A percentile compares a stretch with the other conserved stretches of the same genome.
Evolutionary conservation across 2,329 filamentous ascomycete species (phyloP).

Genomic region (Xylariaceae sp.): DNA sequence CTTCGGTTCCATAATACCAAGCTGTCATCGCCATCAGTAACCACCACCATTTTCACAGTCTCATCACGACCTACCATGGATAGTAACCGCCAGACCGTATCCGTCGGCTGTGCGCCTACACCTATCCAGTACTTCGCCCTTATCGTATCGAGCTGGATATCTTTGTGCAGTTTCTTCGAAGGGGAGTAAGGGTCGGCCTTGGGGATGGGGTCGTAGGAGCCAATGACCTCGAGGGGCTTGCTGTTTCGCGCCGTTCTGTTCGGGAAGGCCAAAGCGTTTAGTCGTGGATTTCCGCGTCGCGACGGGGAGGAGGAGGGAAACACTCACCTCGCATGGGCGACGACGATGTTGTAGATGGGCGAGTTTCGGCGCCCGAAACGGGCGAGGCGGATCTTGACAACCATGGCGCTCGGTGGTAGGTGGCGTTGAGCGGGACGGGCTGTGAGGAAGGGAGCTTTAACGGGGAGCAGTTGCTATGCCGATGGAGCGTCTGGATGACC

Average conservation of each 20-base stretch:
- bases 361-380: slow-evolving; percentile 83
- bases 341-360: slow-evolving; percentile 98
- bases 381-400: slow-evolving; percentile 86
- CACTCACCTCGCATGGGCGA: slow-evolving; percentile 79
- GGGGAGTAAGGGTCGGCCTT: slow-evolving; percentile 55
- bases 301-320: too few relatives aligned
- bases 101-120: slow-evolving; percentile 90
- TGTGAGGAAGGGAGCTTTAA: background rate
- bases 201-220: slow-evolving; percentile 66
- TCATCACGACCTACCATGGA: slow-evolving; percentile 57
- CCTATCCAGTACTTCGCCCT: slow-evolving; percentile 94
- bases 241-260: slow-evolving; percentile 81
- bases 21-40: slow-evolving; percentile 13
- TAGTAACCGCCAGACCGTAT: slow-evolving; percentile 81
- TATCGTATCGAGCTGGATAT: slow-evolving; percentile 77
- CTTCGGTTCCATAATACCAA: slow-evolving; percentile 38
- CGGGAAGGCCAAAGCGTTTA: too few relatives aligned
- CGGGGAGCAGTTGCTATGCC: background rate
- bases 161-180: slow-evolving; percentile 74
- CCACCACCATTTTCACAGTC: too few relatives aligned
- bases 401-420: slow-evolving; percentile 52
- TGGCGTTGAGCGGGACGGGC: background rate
- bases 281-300: background rate
- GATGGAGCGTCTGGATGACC: background rate
- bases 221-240: slow-evolving; percentile 89